These are phyloP conservation scores for Myriosclerotinia duriaeana DNA, from an alignment of 2,329 filamentous ascomycete species.

Conservation along the genomic window DNA sequence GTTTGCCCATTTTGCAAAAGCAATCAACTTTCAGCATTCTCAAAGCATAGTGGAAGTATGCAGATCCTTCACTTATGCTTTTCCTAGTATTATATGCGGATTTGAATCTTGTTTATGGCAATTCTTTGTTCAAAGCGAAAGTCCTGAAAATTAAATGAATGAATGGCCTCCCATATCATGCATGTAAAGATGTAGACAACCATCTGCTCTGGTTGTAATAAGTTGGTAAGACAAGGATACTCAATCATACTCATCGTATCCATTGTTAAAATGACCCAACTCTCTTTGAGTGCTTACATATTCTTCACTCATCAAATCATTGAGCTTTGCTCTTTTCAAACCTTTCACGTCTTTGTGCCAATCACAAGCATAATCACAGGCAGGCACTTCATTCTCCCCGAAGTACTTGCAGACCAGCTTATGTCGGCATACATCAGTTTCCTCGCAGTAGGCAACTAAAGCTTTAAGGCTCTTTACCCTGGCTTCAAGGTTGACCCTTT, in stretches of 20 bases:
- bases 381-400: constrained; percentile 59
- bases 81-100: neutral
- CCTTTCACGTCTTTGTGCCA: constrained; percentile 68
- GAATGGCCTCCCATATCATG: neutral
- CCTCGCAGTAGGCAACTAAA: constrained; percentile 80
- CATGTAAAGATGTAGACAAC: neutral
- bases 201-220: neutral
- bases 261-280: constrained; percentile 56
- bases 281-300: constrained; percentile 64
- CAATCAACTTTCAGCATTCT: neutral
- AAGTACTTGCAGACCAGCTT: constrained; percentile 74
- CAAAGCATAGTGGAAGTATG: neutral
- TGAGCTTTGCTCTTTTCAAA: constrained; percentile 57
- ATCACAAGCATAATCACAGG: constrained; percentile 75
- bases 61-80: neutral
- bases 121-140: neutral
- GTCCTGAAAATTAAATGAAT: neutral
- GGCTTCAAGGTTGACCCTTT: constrained; percentile 48
- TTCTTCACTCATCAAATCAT: constrained; percentile 58
- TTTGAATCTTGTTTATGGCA: neutral
- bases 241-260: constrained; percentile 50
- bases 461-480: constrained; percentile 63
- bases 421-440: constrained; percentile 71
- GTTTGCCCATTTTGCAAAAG: neutral
- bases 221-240: neutral